phyloP scores from a whole-genome alignment of 495 filamentous ascomycete species.

The Patellaria atrata region DNA sequence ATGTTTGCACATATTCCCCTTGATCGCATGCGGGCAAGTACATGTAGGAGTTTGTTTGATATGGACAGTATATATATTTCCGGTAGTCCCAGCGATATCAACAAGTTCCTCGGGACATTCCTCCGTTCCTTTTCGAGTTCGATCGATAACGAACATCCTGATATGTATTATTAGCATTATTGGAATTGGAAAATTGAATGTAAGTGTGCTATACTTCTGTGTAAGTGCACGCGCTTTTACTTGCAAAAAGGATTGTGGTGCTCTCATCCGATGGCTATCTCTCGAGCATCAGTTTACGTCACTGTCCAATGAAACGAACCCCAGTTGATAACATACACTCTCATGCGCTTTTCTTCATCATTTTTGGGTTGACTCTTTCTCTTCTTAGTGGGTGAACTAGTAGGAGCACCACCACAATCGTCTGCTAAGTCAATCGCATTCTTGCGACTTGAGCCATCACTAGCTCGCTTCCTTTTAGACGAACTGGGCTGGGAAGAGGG shows the following conservation, averaged over 20 bases:
- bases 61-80: conserved; percentile 54
- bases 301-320: neutral
- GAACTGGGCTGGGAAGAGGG: too few relatives aligned
- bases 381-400: conserved; percentile 1
- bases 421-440: too few relatives aligned
- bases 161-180: too few relatives aligned
- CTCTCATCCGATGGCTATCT: conserved; percentile 14
- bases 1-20: conserved; percentile 65
- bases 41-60: conserved; percentile 47
- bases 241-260: conserved; percentile 31
- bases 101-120: conserved; percentile 39
- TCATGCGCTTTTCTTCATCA: conserved; percentile 29
- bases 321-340: conserved; percentile 23
- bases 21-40: conserved; percentile 46
- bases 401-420: too few relatives aligned
- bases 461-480: too few relatives aligned
- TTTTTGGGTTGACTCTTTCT: conserved; percentile 2
- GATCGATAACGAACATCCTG: conserved; percentile 46
- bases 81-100: conserved; percentile 58
- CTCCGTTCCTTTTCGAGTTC: conserved; percentile 30
- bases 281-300: neutral
- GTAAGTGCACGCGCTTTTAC: conserved; percentile 21
- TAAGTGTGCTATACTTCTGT: too few relatives aligned
- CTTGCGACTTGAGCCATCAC: too few relatives aligned
- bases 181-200: too few relatives aligned